Evolutionary conservation across 768 basidiomycete species (phyloP), one percentile per base, ranked within the genome.

Genomic region (Melanogaster broomeanus): DNA sequence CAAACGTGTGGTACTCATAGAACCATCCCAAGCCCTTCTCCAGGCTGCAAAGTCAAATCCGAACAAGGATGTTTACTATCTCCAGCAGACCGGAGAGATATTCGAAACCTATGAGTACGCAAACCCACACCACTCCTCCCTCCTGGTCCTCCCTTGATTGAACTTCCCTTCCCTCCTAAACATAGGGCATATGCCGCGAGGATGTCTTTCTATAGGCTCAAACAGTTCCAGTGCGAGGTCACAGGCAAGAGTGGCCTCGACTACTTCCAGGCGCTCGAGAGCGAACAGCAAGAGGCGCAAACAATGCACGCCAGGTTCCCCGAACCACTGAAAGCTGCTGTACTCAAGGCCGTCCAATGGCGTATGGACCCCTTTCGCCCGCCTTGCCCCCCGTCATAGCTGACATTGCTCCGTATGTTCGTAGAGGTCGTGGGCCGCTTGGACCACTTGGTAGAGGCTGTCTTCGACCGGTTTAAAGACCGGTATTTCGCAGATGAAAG

Each of bases 211-310:
- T 97, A 97, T 76, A 82, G 85, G 48, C 81, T 91, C 53, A 93
- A 92, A 65, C 88, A 94, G 64, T 98, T 98, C 72, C 93, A 96
- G 66, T 98, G 96, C 68, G 96, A 98, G 75, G 92, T 95, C 63
- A 93, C 92, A 30, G 93, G 95, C 71, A 96, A 93, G 75, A 88
- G 90, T 59, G 86, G 87, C 48, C 80, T 98, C 48, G 89, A 92
- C 75, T 99, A 93, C 73, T 97, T 95, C 70, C 85, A 93, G 64
- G 97, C 97, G 21, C 77, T 95, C 40, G 86, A 92, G 61, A 94
- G 91, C 51, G 97, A 99, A 71, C 84, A 81, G 53, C 84, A 86
- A 60, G 97, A 98, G 73, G 90, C 90, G 28, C 80, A 87, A 50
- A 90, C 88, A 25, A 80, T 98, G 70, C 93, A 98, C 67, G 81